phyloP scores from a whole-genome alignment of 192 early-diverging fungal species.

The Coemansia sp. region DNA sequence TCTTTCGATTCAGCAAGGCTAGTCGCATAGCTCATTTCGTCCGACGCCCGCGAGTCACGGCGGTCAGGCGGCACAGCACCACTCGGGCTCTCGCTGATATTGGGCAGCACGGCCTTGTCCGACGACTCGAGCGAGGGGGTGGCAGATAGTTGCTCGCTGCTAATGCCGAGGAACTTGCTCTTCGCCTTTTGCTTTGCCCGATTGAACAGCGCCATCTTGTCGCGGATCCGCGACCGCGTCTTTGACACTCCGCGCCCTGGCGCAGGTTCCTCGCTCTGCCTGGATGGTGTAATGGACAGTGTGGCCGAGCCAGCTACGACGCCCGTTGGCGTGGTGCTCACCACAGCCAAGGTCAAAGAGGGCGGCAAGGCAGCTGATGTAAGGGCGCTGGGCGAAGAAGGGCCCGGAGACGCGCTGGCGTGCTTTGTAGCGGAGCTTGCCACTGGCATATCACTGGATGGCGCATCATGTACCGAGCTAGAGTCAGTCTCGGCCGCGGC shows the following conservation, averaged over 20 bases:
- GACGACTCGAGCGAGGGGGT: neutral
- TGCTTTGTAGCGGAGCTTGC: neutral
- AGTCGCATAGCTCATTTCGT: neutral
- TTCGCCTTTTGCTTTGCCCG: conserved; percentile 34
- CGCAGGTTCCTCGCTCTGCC: conserved; percentile 4
- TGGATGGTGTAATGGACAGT: neutral
- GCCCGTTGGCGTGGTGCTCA: neutral
- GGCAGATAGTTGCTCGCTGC: neutral
- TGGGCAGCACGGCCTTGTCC: neutral
- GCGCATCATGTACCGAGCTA: neutral
- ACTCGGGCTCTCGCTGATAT: neutral
- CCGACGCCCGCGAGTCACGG: neutral
- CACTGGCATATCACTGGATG: neutral
- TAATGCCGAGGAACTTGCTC: conserved; percentile 30
- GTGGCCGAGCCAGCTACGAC: neutral
- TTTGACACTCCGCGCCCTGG: conserved; percentile 13
- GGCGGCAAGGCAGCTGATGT: neutral
- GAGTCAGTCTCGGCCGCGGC: neutral
- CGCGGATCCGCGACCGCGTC: conserved; percentile 37
- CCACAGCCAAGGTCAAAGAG: neutral
- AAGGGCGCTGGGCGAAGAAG: neutral
- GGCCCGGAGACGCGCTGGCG: neutral
- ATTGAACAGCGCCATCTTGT: conserved; percentile 48
- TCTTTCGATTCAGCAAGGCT: neutral
- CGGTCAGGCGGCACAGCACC: neutral